These are phyloP conservation scores for Euphrasia arctica DNA, from an alignment of 305 asterid species.

Conservation along the genomic window DNA sequence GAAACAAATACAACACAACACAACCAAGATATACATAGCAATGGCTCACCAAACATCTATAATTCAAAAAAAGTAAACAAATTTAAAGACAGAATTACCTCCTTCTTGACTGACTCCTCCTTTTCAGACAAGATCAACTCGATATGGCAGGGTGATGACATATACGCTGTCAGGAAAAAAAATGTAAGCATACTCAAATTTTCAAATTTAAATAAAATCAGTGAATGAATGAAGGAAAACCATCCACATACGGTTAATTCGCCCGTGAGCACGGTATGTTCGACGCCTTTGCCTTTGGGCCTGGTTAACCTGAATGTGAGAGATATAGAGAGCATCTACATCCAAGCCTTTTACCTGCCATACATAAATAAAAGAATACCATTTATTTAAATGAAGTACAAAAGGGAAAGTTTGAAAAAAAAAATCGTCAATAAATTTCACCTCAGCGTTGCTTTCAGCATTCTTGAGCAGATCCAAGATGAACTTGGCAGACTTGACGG, in stretches of 20 bases:
- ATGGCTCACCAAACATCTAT: too few species aligned
- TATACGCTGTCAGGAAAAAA: conserved; percentile 37
- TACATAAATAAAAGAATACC: neutral
- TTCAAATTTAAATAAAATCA: neutral
- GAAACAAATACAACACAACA: too few species aligned
- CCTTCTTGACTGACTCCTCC: too few species aligned
- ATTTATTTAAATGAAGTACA: neutral
- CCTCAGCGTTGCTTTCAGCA: neutral
- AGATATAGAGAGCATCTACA: conserved; percentile 63
- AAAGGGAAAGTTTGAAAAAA: neutral
- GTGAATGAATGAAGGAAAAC: too few species aligned
- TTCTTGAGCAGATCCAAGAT: neutral
- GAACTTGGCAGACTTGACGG: conserved; percentile 25
- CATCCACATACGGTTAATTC: conserved; percentile 55
- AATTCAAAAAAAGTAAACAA: too few species aligned
- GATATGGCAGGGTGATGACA: conserved; percentile 85
- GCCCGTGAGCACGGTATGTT: conserved; percentile 85
- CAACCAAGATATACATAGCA: too few species aligned
- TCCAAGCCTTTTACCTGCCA: conserved; percentile 39
- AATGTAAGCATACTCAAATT: neutral
- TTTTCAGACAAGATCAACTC: too few species aligned
- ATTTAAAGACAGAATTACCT: too few species aligned
- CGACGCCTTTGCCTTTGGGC: conserved; percentile 81
- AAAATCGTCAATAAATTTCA: too few species aligned
- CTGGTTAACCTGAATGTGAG: conserved; percentile 77